Base-by-base conservation (phyloP, 495 filamentous ascomycete genomes). In the Penicillium argentinense region DNA sequence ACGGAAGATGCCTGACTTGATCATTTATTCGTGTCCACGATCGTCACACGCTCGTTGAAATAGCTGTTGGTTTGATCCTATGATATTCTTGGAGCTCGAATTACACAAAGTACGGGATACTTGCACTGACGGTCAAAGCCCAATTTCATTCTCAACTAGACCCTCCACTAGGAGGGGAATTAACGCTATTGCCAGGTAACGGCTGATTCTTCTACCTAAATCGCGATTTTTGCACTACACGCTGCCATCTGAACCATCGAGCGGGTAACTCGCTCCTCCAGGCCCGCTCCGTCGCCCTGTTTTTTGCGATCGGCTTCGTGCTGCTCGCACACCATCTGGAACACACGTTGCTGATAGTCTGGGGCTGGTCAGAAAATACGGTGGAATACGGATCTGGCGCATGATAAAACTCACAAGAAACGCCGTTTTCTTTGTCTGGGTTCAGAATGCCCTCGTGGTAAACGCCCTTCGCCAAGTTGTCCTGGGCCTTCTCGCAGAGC, bases 391-490 rank as follows among this genome's bases (percentile, higher is more conserved):
- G 30, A 14, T 13, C 7, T 9, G 24, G 3, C 9, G 3, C 1
- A 17, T 8, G 16, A 3, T 7, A 19, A n/a, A 38, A 70, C 75
- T 67, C 27, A 78, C 75, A 74, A 37, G 69, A 72, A 30, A 82
- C 79, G 0, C 80, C 80, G 30, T 69, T 78, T 50, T 83, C 80
- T 48, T 82, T 80, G 14, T 66, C 57, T 4, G 79, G 78, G 51
- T 83, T 82, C 41, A 83, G 56, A 9, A 83, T 73, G 0, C 80
- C 80, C 54, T 83, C 79, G 2, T 69, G 62, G 51, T 83, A 83
- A 5, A 83, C 68, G 2, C 80, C 80, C 22, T 62, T 72, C 24
- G 73, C 64, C 14, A 83, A 59, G 42, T 81, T 82, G 23, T 68
- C 64, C 56, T 83, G 79, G 6, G 78, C 78, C 40, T 71, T 78